These are phyloP conservation scores for Aureobasidium uvarum DNA, from an alignment of 2,329 filamentous ascomycete genomes.

Conservation along the genomic window DNA sequence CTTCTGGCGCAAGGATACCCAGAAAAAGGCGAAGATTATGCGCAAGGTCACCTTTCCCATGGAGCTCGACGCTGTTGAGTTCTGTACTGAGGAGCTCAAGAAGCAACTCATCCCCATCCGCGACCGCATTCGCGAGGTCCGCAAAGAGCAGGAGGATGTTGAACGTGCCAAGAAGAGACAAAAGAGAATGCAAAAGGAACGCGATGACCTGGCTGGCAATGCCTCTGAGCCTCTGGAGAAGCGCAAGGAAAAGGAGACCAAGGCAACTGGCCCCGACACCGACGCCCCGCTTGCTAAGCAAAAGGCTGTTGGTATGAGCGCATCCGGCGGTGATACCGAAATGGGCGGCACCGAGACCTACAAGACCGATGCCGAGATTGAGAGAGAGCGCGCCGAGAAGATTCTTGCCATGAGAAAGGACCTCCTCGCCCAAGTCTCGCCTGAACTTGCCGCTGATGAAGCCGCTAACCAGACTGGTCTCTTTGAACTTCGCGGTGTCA, in stretches of 20 bases:
- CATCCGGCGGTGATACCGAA: conserved; percentile 62
- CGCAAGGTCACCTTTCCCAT: conserved; percentile 95
- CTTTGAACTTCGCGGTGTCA: conserved; percentile 89
- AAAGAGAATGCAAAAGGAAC: conserved; percentile 64
- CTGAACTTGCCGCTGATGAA: conserved; percentile 70
- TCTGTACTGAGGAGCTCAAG: conserved; percentile 87
- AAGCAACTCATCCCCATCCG: conserved; percentile 84
- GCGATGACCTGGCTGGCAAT: conserved; percentile 48
- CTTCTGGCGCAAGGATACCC: conserved; percentile 92
- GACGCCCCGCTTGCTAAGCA: conserved; percentile 51
- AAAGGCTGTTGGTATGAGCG: conserved; percentile 43
- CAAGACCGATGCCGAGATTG: conserved; percentile 93
- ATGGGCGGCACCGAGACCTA: conserved; percentile 79
- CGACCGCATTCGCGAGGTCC: conserved; percentile 91
- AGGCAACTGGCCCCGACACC: conserved; percentile 36
- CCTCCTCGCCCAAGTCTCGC: conserved; percentile 72
- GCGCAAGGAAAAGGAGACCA: conserved; percentile 68
- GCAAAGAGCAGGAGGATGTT: conserved; percentile 92
- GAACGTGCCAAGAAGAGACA: conserved; percentile 89
- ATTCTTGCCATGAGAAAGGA: conserved; percentile 84
- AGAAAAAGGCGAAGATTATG: conserved; percentile 99
- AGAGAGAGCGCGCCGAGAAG: conserved; percentile 75
- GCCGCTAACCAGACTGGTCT: conserved; percentile 90
- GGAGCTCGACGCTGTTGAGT: conserved; percentile 89
- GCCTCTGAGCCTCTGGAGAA: conserved; percentile 74